Evolutionary conservation across 164 flowering plant species (phyloP).

Genomic region (Brasenia schreberi): DNA sequence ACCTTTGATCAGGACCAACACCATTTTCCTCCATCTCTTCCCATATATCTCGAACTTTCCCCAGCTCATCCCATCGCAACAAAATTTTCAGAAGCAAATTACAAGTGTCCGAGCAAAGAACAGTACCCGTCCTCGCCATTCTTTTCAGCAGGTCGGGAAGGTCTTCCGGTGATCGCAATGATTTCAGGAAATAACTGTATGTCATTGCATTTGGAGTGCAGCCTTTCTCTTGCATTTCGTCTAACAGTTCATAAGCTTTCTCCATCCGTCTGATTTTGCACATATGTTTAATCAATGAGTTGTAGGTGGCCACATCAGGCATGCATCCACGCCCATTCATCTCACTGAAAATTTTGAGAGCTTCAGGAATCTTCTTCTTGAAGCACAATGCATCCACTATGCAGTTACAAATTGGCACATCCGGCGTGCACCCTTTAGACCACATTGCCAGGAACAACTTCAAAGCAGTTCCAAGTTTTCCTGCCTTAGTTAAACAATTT

Average conservation of each 20-base stretch:
- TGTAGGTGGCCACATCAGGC: constrained; percentile 65
- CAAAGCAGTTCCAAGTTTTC: constrained; percentile 48
- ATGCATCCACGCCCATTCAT: constrained; percentile 55
- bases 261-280: constrained; percentile 74
- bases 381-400: constrained; percentile 82
- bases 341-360: constrained; percentile 46
- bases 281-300: constrained; percentile 70
- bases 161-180: constrained; percentile 41
- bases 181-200: constrained; percentile 42
- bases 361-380: constrained; percentile 83
- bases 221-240: constrained; percentile 54
- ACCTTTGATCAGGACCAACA: constrained; percentile 60
- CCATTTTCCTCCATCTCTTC: constrained; percentile 70
- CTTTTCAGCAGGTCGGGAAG: constrained; percentile 39
- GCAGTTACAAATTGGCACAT: constrained; percentile 72
- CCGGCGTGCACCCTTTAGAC: constrained; percentile 52
- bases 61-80: constrained; percentile 37
- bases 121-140: constrained; percentile 50
- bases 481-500: constrained; percentile 59
- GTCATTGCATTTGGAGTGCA: constrained; percentile 63
- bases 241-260: constrained; percentile 51
- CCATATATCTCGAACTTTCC: constrained; percentile 43
- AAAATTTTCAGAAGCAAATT: constrained; percentile 59
- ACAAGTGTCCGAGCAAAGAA: constrained; percentile 37
- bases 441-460: constrained; percentile 66